Evolutionary conservation across 2,329 filamentous ascomycete genomes (phyloP).

Genomic region (Fusarium sp.): DNA sequence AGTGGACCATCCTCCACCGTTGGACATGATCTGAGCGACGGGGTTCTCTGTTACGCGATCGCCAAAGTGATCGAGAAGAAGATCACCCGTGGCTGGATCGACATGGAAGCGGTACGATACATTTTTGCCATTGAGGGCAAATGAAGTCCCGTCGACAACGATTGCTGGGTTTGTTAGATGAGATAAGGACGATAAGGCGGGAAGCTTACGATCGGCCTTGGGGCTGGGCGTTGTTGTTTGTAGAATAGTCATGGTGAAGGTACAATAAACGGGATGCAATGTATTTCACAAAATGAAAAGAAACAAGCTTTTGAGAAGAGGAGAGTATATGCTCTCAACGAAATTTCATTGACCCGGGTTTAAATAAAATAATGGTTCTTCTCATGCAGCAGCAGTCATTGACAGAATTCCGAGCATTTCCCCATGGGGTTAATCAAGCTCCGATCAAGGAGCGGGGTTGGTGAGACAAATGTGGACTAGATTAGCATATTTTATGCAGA

Average conservation of each 20-base stretch:
- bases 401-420: conserved; percentile 29
- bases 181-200: background rate
- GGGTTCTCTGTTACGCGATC: conserved; percentile 64
- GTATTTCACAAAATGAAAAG: background rate
- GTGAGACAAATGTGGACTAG: background rate
- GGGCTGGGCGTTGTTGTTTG: background rate
- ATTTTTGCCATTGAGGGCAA: conserved; percentile 66
- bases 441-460: conserved; percentile 5
- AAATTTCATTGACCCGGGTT: background rate
- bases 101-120: conserved; percentile 75
- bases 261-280: background rate
- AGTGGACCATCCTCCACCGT: conserved; percentile 66
- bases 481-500: background rate
- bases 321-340: too few species aligned
- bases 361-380: background rate
- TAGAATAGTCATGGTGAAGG: conserved; percentile 2
- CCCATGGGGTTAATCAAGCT: conserved; percentile 22
- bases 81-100: conserved; percentile 65
- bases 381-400: background rate
- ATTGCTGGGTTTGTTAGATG: conserved; percentile 56
- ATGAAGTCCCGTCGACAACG: conserved; percentile 65
- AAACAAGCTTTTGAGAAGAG: too few species aligned
- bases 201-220: conserved; percentile 9
- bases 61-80: conserved; percentile 73
- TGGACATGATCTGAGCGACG: conserved; percentile 54